Percentiles rank a stretch among this genome's conserved stretches.
Evolutionary conservation across 2,329 filamentous ascomycete species (phyloP).

Genomic region (Aspergillus amoenus): DNA sequence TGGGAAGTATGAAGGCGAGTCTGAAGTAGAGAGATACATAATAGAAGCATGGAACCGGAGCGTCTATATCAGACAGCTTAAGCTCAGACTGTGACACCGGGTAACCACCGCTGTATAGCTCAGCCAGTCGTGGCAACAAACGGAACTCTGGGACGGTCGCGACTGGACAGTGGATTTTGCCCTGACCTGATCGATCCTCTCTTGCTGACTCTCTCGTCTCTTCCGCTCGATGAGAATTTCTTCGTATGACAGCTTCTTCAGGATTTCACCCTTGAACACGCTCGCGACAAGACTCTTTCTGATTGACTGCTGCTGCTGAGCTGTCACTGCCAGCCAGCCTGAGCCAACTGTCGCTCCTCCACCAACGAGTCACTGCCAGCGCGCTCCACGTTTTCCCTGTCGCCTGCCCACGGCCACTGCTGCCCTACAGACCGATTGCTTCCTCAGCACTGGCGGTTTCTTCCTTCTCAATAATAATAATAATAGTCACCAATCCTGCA

Average conservation of each 20-base stretch:
- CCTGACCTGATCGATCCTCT: conserved; percentile 8
- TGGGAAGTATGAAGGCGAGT: not conserved
- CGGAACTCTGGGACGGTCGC: conserved; percentile 13
- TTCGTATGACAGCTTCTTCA: not conserved
- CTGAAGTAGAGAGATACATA: not conserved
- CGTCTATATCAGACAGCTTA: not conserved
- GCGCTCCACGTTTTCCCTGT: conserved; percentile 23
- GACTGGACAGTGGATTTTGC: conserved; percentile 10
- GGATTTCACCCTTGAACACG: not conserved
- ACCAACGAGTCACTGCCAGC: conserved; percentile 15
- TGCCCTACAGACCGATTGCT: conserved; percentile 6
- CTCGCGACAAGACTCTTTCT: not conserved
- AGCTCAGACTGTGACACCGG: not conserved
- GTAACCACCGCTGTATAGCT: not conserved
- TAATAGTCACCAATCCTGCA: not conserved
- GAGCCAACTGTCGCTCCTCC: conserved; percentile 20
- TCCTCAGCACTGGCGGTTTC: conserved; percentile 4
- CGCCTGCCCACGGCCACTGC: conserved; percentile 10
- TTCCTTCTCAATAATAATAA: not conserved
- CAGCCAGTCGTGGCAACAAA: conserved; percentile 15
- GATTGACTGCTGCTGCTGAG: not conserved
- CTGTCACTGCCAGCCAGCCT: not conserved
- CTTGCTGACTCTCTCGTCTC: not conserved
- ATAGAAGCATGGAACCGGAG: not conserved
- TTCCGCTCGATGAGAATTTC: not conserved